Base-by-base conservation (phyloP, 345 rosid genomes). In the Barbarea vulgaris region DNA sequence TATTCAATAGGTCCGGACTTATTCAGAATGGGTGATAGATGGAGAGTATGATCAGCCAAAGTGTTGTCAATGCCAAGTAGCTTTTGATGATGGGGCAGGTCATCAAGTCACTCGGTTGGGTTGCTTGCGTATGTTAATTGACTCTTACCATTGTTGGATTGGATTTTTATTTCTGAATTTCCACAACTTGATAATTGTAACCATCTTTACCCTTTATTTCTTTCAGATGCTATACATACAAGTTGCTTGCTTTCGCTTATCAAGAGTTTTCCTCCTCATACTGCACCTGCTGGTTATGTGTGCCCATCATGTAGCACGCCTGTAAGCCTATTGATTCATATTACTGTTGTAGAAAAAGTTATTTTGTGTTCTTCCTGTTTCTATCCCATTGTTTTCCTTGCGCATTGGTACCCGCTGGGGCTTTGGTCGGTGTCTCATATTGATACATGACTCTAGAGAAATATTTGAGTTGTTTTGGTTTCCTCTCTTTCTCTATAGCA, bases 11-110 rank as follows among this genome's bases (percentile, higher is more conserved):
- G 81, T 96, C 53, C 94, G 89, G 25, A 92, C 99, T 12, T 96
- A 96, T 87, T 96, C 99, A 9, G 99, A 96, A 64, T 96, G 99
- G 98, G 99, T 96, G 67, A 96, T 91, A 81, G 99, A 96, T 79
- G 99, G 93, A 73, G 99, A 89, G 77, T 93, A 96, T 80, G 98
- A 96, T 58, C 92, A 96, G 93, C 97, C 98, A 70, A 91, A 85
- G 77, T 94, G 98, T 83, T 91, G 97, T 79, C 83, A 83, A 11
- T 96, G 99, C 81, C 94, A 85, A 80, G 80, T 75, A 69, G 76
- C 77, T 6, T 87, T 96, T 70, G 93, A 87, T 36, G 98, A 93
- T 79, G 94, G 84, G 69, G 67, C 60, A 53, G 86, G 81, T 70
- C 81, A 83, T 34, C 87, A 84, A 81, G 94, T 88, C 76, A 96